phyloP scores from a whole-genome alignment of 2,329 filamentous ascomycete species.

The Botrytis paeoniae region DNA sequence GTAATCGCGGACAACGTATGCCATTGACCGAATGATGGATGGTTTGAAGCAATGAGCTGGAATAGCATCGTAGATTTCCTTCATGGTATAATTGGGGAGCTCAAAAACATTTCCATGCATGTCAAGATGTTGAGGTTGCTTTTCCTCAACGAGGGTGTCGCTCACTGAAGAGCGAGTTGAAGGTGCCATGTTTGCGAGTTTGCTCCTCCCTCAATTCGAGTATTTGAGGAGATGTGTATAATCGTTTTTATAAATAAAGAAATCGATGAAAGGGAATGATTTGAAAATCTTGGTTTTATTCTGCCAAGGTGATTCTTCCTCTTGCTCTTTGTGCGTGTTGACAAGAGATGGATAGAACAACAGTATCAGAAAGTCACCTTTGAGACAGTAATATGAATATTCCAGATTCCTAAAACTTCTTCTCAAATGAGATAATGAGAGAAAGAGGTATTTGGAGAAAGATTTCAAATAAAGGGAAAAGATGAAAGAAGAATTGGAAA shows the following conservation, averaged over 20 bases:
- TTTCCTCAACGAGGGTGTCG: not conserved
- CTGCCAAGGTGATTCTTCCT: not conserved
- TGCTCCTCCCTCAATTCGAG: not conserved
- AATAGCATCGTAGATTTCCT: slow-evolving; percentile 47
- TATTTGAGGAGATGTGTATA: not conserved
- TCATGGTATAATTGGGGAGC: slow-evolving; percentile 39
- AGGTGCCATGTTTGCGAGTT: not conserved
- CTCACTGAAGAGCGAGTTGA: slow-evolving; percentile 13
- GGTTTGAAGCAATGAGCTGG: slow-evolving; percentile 62
- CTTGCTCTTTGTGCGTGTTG: not conserved
- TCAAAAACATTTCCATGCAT: slow-evolving; percentile 38
- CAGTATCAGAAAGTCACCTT: not conserved
- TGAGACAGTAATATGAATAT: not conserved
- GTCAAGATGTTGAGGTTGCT: slow-evolving; percentile 39
- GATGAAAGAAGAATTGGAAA: not conserved
- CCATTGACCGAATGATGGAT: slow-evolving; percentile 51
- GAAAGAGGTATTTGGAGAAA: not conserved
- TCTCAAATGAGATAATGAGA: not conserved
- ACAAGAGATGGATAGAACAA: not conserved
- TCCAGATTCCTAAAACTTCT: not conserved
- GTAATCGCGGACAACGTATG: slow-evolving; percentile 58
- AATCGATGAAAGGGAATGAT: not conserved
- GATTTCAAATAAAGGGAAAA: not conserved
- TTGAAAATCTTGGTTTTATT: not conserved
- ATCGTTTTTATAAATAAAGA: not conserved